Percentiles rank a stretch among this genome's conserved stretches.
Evolutionary conservation across 768 basidiomycete genomes (phyloP).

Genomic region (Plicaturopsis crispa): DNA sequence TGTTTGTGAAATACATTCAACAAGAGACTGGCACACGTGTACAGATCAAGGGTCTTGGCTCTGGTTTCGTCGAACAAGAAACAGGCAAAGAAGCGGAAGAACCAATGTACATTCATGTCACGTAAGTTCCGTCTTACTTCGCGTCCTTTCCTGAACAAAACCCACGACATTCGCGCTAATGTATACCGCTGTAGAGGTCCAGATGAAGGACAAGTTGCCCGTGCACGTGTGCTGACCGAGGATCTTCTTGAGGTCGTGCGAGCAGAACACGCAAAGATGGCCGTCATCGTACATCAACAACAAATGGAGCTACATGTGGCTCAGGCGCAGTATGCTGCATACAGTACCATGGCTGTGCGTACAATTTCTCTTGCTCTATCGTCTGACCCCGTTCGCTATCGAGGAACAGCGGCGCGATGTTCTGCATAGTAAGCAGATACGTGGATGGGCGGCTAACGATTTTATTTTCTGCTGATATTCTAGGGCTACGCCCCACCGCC

Average conservation of each 20-base stretch:
- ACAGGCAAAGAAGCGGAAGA: conserved; percentile 84
- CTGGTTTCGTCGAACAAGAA: conserved; percentile 90
- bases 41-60: conserved; percentile 93
- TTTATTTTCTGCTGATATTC: no score
- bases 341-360: conserved; percentile 54
- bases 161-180: no score
- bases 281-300: conserved; percentile 54
- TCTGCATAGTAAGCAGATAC: no score
- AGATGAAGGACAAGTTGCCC: conserved; percentile 78
- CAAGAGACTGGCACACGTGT: conserved; percentile 93
- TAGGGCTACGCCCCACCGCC: conserved; percentile 44
- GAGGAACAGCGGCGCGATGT: no score
- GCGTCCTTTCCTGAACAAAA: background rate
- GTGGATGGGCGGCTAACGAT: no score
- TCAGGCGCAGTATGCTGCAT: conserved; percentile 73
- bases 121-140: conserved; percentile 24
- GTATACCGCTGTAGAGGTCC: conserved; percentile 50
- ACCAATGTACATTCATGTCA: conserved; percentile 88
- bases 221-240: conserved; percentile 82
- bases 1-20: conserved; percentile 98
- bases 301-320: conserved; percentile 86
- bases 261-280: conserved; percentile 81
- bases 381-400: conserved; percentile 7
- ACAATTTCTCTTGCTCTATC: no score
- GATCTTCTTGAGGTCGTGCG: conserved; percentile 87